Base-by-base conservation (phyloP, 169 alveolate genomes). In the Fabrea salina region DNA sequence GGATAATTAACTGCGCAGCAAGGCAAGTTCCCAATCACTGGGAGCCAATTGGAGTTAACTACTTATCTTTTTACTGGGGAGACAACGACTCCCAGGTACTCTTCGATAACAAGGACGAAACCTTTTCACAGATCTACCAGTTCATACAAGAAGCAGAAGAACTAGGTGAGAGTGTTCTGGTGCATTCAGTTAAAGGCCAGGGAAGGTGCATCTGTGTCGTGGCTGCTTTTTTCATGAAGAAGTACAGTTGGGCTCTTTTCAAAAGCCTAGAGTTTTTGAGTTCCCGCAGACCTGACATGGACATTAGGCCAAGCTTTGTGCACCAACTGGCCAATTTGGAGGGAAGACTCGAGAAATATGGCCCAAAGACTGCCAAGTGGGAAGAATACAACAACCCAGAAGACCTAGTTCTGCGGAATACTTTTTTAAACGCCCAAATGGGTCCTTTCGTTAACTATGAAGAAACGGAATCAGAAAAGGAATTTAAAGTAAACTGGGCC, bases 1-100 rank as follows among this genome's bases (percentile, higher is more conserved):
- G 91, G 56, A 92, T 95, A 49, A 89, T 95, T 49, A 93, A 95
- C 64, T 92, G 97, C 68, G 89, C 96, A 22, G 96, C 96, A 37
- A 76, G 93, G 41, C 91, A 95, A 84, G 92, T 92, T 13, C 86
- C 90, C 33, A 92, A 93, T 83, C 93, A 91, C 40, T 95, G 96
- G 96, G 97, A 92, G 79, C 89, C 94, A 32, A 89, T 92, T 50
- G 97, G 97, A 16, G 91, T 95, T 5, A 82, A 83, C 75, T 95
- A 93, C 68, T 84, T 95, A 4, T 83, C 96, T n/a, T 89, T 89
- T 82, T 82, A 82, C 71, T 95, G 96, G 96, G 68, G 83, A n/a
- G 98, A 95, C 75, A 84, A 86, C 33, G 97, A 95, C 56, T 71
- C 84, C 19, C 92, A 92, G 84, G 90, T 87, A 39, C 54, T 94